A percentile compares a stretch with the other conserved stretches of the same genome.
phyloP scores from a whole-genome alignment of 495 filamentous ascomycete species.

The Xylaria flabelliformis region DNA sequence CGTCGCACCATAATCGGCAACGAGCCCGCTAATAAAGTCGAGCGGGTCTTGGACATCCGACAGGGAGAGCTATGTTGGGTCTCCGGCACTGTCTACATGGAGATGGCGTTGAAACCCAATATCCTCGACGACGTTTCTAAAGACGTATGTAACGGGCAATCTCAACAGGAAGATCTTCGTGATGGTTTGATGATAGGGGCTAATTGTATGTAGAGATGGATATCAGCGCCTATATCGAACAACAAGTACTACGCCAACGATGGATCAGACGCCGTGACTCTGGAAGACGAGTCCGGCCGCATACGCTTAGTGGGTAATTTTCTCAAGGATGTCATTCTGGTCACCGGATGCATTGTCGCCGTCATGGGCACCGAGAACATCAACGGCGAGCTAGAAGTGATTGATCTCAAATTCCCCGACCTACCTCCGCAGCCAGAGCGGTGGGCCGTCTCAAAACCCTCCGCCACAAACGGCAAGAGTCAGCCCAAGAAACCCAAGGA shows the following conservation, averaged over 20 bases:
- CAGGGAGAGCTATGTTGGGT: conserved; percentile 98
- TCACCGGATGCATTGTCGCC: conserved; percentile 90
- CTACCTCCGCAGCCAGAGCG: conserved; percentile 79
- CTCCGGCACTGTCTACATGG: conserved; percentile 92
- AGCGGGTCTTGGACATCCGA: conserved; percentile 91
- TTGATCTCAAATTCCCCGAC: conserved; percentile 87
- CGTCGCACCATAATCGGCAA: conserved; percentile 77
- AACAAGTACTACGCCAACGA: conserved; percentile 73
- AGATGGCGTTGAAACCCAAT: conserved; percentile 95
- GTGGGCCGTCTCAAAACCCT: conserved; percentile 63
- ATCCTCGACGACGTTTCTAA: conserved; percentile 94
- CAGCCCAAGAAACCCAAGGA: conserved; percentile 39
- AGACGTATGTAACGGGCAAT: conserved; percentile 65
- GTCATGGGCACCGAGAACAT: conserved; percentile 91
- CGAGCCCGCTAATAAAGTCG: conserved; percentile 74
- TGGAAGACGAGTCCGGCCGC: conserved; percentile 97
- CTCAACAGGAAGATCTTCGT: no score
- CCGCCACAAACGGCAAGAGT: conserved; percentile 32
- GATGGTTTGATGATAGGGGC: neutral
- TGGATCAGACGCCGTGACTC: conserved; percentile 72
- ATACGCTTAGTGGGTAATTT: conserved; percentile 75
- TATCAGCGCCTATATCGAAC: conserved; percentile 78
- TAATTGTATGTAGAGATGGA: conserved; percentile 70
- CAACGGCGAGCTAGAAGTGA: conserved; percentile 89
- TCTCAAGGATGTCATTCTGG: conserved; percentile 69